Percentiles rank a stretch among this genome's conserved stretches.
Conservation (phyloP, 108 stramenopile species). For the Skeletonema marinoi region DNA sequence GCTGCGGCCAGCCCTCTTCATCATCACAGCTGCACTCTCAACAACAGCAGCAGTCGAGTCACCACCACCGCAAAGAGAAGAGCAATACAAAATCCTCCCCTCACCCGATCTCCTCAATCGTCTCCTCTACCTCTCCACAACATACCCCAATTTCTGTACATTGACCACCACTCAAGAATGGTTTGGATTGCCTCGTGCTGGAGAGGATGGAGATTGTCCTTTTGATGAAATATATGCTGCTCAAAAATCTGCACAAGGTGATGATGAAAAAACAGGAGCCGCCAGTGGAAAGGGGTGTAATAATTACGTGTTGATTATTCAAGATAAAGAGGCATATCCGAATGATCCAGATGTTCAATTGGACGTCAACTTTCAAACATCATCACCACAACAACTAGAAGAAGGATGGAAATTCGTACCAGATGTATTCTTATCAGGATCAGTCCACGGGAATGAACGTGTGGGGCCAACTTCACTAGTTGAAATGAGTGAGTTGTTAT, state of each 20-base stretch:
- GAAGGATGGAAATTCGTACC: slow-evolving; percentile 65
- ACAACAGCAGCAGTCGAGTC: too few species aligned
- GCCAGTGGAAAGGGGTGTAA: slow-evolving; percentile 53
- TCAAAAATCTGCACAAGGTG: not conserved
- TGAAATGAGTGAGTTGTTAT: slow-evolving; percentile 59
- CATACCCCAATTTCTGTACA: slow-evolving; percentile 66
- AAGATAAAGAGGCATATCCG: slow-evolving; percentile 81
- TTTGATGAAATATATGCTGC: slow-evolving; percentile 33
- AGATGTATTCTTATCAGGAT: slow-evolving; percentile 95
- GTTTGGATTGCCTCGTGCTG: slow-evolving; percentile 79
- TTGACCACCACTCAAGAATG: slow-evolving; percentile 76
- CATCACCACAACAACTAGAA: not conserved
- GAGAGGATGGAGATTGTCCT: slow-evolving; percentile 44
- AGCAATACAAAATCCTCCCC: slow-evolving; percentile 47
- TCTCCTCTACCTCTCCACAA: slow-evolving; percentile 40
- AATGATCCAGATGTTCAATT: slow-evolving; percentile 47
- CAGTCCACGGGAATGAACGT: slow-evolving; percentile 95
- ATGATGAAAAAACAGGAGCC: not conserved
- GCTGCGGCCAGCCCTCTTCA: too few species aligned
- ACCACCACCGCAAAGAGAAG: slow-evolving; percentile 3
- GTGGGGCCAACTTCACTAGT: slow-evolving; percentile 83
- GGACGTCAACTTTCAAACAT: not conserved
- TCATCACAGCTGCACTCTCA: too few species aligned
- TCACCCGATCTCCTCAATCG: slow-evolving; percentile 32
- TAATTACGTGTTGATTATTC: slow-evolving; percentile 79